Percentiles rank a stretch among this genome's conserved stretches.
phyloP scores from a whole-genome alignment of 768 basidiomycete genomes.

The Rhizopogon sp. region DNA sequence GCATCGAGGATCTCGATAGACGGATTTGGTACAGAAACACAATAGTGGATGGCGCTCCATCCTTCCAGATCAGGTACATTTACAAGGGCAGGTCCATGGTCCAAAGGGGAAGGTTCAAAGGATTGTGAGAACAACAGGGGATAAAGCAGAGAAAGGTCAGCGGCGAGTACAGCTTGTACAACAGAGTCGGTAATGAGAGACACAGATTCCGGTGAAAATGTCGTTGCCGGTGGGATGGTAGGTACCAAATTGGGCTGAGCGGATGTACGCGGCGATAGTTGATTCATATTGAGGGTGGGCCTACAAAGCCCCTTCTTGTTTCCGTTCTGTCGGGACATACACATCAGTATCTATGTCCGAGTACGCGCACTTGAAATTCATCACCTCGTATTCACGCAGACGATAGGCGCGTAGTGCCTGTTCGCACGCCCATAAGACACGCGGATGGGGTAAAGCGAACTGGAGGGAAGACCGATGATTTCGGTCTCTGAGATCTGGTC shows the following conservation, averaged over 20 bases:
- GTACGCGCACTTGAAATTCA: conserved; percentile 5
- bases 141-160: conserved; percentile 47
- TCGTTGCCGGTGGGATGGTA: conserved; percentile 20
- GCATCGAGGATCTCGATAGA: conserved; percentile 62
- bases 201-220: conserved; percentile 37
- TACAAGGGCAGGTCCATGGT: conserved; percentile 46
- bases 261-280: conserved; percentile 23
- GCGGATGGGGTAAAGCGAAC: conserved; percentile 57
- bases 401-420: conserved; percentile 55
- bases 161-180: conserved; percentile 47
- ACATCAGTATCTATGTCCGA: conserved; percentile 1
- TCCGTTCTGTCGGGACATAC: conserved; percentile 18
- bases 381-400: conserved; percentile 55
- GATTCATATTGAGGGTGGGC: conserved; percentile 17
- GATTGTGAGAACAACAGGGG: conserved; percentile 49
- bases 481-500: conserved; percentile 68
- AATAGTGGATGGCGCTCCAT: conserved; percentile 73
- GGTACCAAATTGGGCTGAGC: conserved; percentile 15
- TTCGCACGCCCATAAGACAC: conserved; percentile 69
- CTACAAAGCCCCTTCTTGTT: conserved; percentile 24
- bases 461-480: conserved; percentile 72
- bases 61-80: conserved; percentile 64
- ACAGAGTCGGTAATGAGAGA: conserved; percentile 44
- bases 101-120: conserved; percentile 37
- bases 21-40: conserved; percentile 49